Evolutionary conservation across 495 filamentous ascomycete species (phyloP).

Genomic region (Penicillium silybi): DNA sequence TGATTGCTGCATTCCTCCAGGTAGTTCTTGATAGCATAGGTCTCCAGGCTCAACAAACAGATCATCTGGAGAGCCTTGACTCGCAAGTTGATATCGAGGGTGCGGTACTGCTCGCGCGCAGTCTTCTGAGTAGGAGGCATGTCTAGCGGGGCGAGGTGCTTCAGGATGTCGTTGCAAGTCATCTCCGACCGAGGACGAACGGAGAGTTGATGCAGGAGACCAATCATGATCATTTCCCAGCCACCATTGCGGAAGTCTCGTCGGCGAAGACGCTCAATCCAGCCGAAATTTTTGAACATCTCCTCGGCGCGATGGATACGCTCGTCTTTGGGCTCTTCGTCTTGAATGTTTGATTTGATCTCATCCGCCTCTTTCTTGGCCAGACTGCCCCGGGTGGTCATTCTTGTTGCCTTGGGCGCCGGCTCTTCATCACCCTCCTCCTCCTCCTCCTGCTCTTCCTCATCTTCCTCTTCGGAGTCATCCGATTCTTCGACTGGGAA

Average conservation of each 20-base stretch:
- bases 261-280: conserved; percentile 77
- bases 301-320: conserved; percentile 74
- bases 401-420: conserved; percentile 53
- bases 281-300: conserved; percentile 61
- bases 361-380: conserved; percentile 73
- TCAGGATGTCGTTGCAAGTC: conserved; percentile 74
- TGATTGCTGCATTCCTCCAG: conserved; percentile 86
- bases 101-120: conserved; percentile 63
- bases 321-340: conserved; percentile 30
- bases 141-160: conserved; percentile 72
- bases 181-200: conserved; percentile 63
- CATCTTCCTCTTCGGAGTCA: conserved; percentile 52
- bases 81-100: conserved; percentile 77
- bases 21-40: conserved; percentile 77
- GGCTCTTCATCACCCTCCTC: conserved; percentile 35
- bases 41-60: conserved; percentile 81
- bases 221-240: conserved; percentile 87
- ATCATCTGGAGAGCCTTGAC: conserved; percentile 79
- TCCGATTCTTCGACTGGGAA: conserved; percentile 65
- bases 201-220: conserved; percentile 80
- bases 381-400: conserved; percentile 80
- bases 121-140: conserved; percentile 69
- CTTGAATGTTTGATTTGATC: conserved; percentile 46
- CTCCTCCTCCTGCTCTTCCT: conserved; percentile 44
- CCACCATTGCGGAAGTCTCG: conserved; percentile 87